These are phyloP conservation scores for Jatropha curcas DNA, from an alignment of 345 rosid species.

Conservation along the genomic window DNA sequence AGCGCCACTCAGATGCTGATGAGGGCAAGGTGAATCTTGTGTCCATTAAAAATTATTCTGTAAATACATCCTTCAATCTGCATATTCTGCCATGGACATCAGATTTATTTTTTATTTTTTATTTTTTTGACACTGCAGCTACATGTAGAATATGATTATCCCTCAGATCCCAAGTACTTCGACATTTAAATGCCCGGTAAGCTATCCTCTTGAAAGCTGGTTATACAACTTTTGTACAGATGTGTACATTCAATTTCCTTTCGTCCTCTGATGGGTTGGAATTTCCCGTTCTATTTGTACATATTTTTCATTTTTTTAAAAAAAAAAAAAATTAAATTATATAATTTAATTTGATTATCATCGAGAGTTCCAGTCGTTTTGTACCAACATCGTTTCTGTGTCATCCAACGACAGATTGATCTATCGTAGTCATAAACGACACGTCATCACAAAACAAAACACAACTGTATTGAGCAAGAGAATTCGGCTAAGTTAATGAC, in stretches of 20 bases:
- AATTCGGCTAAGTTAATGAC: no score
- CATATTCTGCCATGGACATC: no score
- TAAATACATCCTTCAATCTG: conserved; percentile 1
- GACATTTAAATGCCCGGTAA: conserved; percentile 20
- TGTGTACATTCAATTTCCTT: conserved; percentile 21
- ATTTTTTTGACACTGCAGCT: conserved; percentile 17
- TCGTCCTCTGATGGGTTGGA: conserved; percentile 1
- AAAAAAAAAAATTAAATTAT: no score
- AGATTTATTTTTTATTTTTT: background rate
- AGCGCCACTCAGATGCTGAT: conserved; percentile 88
- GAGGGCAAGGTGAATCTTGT: conserved; percentile 86
- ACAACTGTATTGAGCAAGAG: no score
- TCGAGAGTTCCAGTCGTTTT: no score
- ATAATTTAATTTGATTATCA: conserved; percentile 18
- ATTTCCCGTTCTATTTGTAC: conserved; percentile 18
- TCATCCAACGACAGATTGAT: no score
- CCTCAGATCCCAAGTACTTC: conserved; percentile 28
- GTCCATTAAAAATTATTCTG: background rate
- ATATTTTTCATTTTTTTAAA: conserved; percentile 1
- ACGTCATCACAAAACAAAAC: no score
- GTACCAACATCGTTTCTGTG: no score
- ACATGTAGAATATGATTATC: conserved; percentile 28
- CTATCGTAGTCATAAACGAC: no score
- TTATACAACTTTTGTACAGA: conserved; percentile 25
- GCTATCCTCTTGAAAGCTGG: background rate